Evolutionary conservation across 805 yeast species (phyloP), one percentile per base, ranked within the genome.

Genomic region (Sugiyamaella chiloensis): DNA sequence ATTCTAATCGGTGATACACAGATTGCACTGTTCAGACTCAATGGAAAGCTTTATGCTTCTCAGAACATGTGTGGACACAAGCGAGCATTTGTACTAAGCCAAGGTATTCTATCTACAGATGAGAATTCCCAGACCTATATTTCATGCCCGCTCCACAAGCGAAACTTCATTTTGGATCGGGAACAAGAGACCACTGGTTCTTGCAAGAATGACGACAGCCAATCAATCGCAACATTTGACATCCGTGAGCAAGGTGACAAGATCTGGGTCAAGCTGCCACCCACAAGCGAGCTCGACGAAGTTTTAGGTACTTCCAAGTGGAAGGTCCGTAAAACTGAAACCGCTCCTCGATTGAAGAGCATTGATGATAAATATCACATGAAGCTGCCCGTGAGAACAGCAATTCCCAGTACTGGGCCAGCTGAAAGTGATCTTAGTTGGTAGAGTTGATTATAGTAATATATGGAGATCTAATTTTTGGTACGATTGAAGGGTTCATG

Each of bases 1-100:
- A 53, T 63, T 8, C 50, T 66, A 23, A 49, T 65, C 2, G 66
- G 69, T 1, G 69, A 66, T 42, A 67, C 72, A 1, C 72, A 68
- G 50, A 49, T 68, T 12, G 72, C 72, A 0, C 24, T 68, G 0
- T 68, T 65, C 60, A 52, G 69, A 37, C 50, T 60, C n/a, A 50
- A 57, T n/a, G 67, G 58, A n/a, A 59, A 60, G 46, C 53, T 66
- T 5, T 65, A 55, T 42, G 66, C 70, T n/a, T 66, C 68, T 11
- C 72, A 68, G 43, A 67, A 67, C 51, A 66, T 68, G 70, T 68
- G 72, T 53, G 68, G 69, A n/a, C 71, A 68, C 47, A 62, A 65
- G 27, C 55, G 70, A n/a, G 66, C 72, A 0, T 68, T 68, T 58
- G 68, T 67, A 1, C 52, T 68, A 27, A 59, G 63, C 20, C 69